phyloP scores from a whole-genome alignment of 2,329 filamentous ascomycete genomes.

The Aspergillus fijiensis region DNA sequence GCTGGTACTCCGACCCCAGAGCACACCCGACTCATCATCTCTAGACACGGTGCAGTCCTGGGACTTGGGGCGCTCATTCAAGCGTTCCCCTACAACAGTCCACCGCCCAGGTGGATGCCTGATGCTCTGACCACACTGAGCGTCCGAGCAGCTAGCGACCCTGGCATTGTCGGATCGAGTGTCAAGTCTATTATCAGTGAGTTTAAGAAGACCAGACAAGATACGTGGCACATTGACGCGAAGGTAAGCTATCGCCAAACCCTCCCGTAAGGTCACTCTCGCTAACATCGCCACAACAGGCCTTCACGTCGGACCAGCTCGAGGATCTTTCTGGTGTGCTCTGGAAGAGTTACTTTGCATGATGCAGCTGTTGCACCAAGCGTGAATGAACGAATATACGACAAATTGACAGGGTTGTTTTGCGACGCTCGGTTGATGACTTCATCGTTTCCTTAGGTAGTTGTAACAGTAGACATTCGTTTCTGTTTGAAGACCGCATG shows the following conservation, averaged over 20 bases:
- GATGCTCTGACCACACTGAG: constrained; percentile 85
- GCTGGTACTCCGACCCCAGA: constrained; percentile 52
- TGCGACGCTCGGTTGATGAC: background rate
- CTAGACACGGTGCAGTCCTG: constrained; percentile 84
- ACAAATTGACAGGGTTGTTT: background rate
- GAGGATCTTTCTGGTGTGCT: constrained; percentile 94
- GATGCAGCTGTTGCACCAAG: constrained; percentile 16
- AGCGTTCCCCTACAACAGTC: constrained; percentile 93
- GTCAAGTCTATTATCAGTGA: constrained; percentile 92
- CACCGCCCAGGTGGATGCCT: constrained; percentile 90
- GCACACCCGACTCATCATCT: constrained; percentile 72
- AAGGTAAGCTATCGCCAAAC: constrained; percentile 65
- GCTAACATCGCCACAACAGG: constrained; percentile 45
- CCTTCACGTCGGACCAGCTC: constrained; percentile 85
- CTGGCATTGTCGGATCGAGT: constrained; percentile 90
- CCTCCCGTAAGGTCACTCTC: background rate
- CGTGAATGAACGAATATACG: background rate
- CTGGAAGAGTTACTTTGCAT: constrained; percentile 99
- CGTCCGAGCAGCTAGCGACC: constrained; percentile 79
- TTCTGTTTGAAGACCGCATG: background rate
- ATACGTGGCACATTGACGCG: constrained; percentile 97
- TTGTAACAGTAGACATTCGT: background rate
- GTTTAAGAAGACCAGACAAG: constrained; percentile 99
- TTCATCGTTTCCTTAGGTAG: background rate
- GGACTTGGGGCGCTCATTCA: constrained; percentile 88